Evolutionary conservation across 1,284 basidiomycete genomes (phyloP).

Genomic region (Malassezia cuniculi): DNA sequence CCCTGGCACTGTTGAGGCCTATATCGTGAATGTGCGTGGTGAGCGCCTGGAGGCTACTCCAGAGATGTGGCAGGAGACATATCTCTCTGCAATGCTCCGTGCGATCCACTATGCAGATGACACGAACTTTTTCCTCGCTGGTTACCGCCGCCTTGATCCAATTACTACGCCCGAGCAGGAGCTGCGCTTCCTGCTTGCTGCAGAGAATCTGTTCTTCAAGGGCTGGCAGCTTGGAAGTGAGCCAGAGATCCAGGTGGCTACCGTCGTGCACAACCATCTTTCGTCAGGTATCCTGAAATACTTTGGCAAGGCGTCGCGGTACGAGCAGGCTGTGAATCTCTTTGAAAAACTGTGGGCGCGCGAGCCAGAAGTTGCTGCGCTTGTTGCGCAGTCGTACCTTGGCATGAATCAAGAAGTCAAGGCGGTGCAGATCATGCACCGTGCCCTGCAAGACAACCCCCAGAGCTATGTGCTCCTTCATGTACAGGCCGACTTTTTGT

Average conservation of each 20-base stretch:
- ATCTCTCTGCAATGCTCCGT: constrained; percentile 78
- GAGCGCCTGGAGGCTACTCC: constrained; percentile 83
- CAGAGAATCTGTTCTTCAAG: constrained; percentile 78
- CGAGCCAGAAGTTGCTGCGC: constrained; percentile 78
- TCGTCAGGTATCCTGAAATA: constrained; percentile 92
- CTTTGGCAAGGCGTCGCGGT: constrained; percentile 81
- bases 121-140: constrained; percentile 75
- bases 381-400: constrained; percentile 79
- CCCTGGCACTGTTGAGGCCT: constrained; percentile 88
- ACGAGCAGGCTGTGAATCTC: constrained; percentile 73
- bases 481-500: constrained; percentile 82
- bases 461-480: constrained; percentile 88
- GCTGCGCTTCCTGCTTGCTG: constrained; percentile 74
- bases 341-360: constrained; percentile 77
- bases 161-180: constrained; percentile 81
- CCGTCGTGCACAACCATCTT: constrained; percentile 90
- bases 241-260: constrained; percentile 95
- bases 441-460: constrained; percentile 68
- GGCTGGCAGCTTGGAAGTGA: constrained; percentile 98
- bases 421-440: constrained; percentile 82
- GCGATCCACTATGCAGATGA: constrained; percentile 92
- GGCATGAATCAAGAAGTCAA: constrained; percentile 98
- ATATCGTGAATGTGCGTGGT: constrained; percentile 82
- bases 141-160: constrained; percentile 88
- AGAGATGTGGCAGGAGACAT: constrained; percentile 93